A percentile compares a stretch with the other conserved stretches of the same genome.
Evolutionary conservation across 495 filamentous ascomycete species (phyloP).

Genomic region (Daldinia caldariorum): DNA sequence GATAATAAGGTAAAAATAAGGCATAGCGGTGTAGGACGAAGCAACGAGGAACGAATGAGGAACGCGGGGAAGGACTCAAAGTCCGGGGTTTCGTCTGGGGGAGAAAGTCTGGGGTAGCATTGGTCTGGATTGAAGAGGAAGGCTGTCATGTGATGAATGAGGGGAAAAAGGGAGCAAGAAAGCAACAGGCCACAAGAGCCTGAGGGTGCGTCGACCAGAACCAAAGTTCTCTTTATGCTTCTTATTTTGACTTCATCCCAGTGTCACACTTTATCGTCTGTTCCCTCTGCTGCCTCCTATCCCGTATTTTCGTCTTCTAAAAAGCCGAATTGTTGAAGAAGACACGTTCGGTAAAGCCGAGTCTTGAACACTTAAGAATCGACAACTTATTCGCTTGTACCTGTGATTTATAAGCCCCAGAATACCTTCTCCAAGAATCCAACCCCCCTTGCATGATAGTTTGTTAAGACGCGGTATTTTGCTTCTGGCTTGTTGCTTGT

Average conservation of each 20-base stretch:
- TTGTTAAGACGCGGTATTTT: constrained; percentile 27
- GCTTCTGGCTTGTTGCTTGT: background rate
- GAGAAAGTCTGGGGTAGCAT: constrained; percentile 41
- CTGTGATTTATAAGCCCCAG: constrained; percentile 14
- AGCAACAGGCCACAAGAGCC: constrained; percentile 19
- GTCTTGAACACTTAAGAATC: background rate
- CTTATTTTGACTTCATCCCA: constrained; percentile 34
- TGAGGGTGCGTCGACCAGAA: constrained; percentile 14
- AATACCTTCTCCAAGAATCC: background rate
- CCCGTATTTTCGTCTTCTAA: constrained; percentile 9
- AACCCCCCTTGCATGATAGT: constrained; percentile 3
- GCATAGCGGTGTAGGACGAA: constrained; percentile 54
- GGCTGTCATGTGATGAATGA: constrained; percentile 42
- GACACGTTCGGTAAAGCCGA: background rate
- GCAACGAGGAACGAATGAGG: constrained; percentile 52
- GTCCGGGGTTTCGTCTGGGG: constrained; percentile 36
- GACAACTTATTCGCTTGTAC: background rate
- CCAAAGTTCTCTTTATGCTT: constrained; percentile 22
- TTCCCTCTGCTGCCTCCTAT: constrained; percentile 2
- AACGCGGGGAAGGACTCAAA: constrained; percentile 38
- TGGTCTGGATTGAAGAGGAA: constrained; percentile 36
- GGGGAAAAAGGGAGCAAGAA: constrained; percentile 31
- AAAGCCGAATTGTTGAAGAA: constrained; percentile 9
- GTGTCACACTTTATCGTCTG: background rate
- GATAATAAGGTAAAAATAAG: constrained; percentile 55